These are phyloP conservation scores for Calycina marina DNA, from an alignment of 2,329 filamentous ascomycete genomes.

Conservation along the genomic window DNA sequence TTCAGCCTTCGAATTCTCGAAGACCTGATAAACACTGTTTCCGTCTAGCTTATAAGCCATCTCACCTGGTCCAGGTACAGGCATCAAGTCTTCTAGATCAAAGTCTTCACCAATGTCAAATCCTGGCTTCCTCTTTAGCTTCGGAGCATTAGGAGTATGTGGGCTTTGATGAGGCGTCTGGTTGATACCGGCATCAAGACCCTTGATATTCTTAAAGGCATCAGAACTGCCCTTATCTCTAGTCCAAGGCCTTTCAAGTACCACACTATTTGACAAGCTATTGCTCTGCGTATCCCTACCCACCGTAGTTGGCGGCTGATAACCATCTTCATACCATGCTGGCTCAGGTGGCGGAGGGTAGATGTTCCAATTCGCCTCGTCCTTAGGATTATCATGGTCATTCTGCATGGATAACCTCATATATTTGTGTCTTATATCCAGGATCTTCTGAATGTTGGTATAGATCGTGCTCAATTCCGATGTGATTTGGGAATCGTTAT, in stretches of 20 bases:
- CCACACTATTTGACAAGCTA: constrained; percentile 26
- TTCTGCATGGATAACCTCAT: constrained; percentile 73
- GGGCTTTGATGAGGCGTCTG: constrained; percentile 24
- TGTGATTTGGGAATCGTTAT: constrained; percentile 66
- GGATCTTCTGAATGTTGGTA: constrained; percentile 75
- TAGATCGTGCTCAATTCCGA: constrained; percentile 78
- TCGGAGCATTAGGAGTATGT: constrained; percentile 29
- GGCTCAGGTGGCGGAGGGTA: constrained; percentile 88
- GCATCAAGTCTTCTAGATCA: constrained; percentile 60
- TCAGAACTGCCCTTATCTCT: constrained; percentile 16
- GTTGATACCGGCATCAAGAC: constrained; percentile 2
- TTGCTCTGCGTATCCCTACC: constrained; percentile 31
- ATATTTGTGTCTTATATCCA: constrained; percentile 81
- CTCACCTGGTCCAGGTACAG: constrained; percentile 54
- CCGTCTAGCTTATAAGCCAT: constrained; percentile 67
- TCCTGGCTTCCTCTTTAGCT: constrained; percentile 66
- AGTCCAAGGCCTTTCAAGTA: constrained; percentile 14
- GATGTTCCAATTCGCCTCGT: constrained; percentile 69
- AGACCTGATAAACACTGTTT: constrained; percentile 85
- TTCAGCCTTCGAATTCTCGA: constrained; percentile 49
- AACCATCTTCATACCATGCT: constrained; percentile 54
- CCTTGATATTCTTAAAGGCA: constrained; percentile 9
- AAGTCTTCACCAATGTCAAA: constrained; percentile 90
- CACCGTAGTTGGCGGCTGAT: constrained; percentile 10
- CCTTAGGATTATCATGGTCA: constrained; percentile 73